Conservation (phyloP, 805 yeast species). For the Yarrowia yakushimensis region DNA sequence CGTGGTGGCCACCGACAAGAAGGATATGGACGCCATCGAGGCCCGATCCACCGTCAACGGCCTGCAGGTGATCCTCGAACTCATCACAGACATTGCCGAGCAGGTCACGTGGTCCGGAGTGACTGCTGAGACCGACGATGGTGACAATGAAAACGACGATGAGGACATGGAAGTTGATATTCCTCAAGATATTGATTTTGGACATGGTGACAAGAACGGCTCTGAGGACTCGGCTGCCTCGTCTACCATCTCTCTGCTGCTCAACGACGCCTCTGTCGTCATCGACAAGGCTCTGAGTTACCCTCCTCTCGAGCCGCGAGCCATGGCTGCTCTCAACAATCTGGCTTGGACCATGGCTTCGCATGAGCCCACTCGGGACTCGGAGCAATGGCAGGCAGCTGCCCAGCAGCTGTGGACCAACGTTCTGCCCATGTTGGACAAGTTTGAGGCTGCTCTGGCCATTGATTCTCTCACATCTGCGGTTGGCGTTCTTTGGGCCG, state of each 20-base stretch:
- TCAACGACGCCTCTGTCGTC: slow-evolving; percentile 27
- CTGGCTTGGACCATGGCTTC: slow-evolving; percentile 52
- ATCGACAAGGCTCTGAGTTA: slow-evolving; percentile 38
- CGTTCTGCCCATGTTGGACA: slow-evolving; percentile 30
- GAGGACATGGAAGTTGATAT: slow-evolving; percentile 27
- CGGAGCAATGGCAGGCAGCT: slow-evolving; percentile 41
- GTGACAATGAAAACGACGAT: no score
- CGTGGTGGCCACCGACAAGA: slow-evolving; percentile 30
- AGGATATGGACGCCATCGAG: slow-evolving; percentile 27
- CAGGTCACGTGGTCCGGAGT: slow-evolving; percentile 39
- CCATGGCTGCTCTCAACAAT: slow-evolving; percentile 68
- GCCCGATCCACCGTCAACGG: slow-evolving; percentile 49
- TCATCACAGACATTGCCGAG: slow-evolving; percentile 73
- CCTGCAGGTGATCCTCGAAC: slow-evolving; percentile 67
- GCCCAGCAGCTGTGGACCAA: slow-evolving; percentile 35
- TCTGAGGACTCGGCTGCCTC: slow-evolving; percentile 28
- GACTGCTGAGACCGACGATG: slow-evolving; percentile 25
- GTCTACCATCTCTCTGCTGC: slow-evolving; percentile 26
- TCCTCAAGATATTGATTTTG: slow-evolving; percentile 22
- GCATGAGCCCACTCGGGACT: slow-evolving; percentile 33
- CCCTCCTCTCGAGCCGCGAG: slow-evolving; percentile 51
- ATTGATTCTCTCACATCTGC: slow-evolving; percentile 36
- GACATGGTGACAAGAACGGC: slow-evolving; percentile 15
- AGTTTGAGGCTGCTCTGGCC: slow-evolving; percentile 28
- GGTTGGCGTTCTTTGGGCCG: slow-evolving; percentile 48